Conservation (phyloP, 1,284 basidiomycete species). For the Ustilago crameri region DNA sequence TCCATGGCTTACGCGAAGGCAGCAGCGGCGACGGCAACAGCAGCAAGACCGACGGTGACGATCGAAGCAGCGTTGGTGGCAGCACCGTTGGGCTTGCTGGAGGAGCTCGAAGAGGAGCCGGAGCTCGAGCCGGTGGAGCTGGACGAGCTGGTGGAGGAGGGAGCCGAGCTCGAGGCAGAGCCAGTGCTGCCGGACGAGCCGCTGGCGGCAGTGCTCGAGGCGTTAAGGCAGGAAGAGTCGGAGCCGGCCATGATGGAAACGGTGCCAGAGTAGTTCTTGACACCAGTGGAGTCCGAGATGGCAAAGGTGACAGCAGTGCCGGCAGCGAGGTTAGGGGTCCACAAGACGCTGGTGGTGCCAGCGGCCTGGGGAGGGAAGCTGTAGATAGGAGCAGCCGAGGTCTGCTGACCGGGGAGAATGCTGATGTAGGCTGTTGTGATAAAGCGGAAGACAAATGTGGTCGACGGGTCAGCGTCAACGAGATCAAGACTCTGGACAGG, state of each 20-base stretch:
- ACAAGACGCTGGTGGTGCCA: slow-evolving; percentile 24
- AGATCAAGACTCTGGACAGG: neutral
- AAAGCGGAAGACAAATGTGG: neutral
- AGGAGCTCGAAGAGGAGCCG: slow-evolving; percentile 6
- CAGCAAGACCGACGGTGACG: slow-evolving; percentile 31
- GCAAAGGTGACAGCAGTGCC: slow-evolving; percentile 30
- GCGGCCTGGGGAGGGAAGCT: slow-evolving; percentile 29
- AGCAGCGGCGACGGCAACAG: slow-evolving; percentile 30
- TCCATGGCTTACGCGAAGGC: slow-evolving; percentile 23
- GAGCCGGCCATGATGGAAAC: slow-evolving; percentile 29
- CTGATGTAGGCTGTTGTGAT: slow-evolving; percentile 27
- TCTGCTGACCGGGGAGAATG: slow-evolving; percentile 31
- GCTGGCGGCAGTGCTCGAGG: slow-evolving; percentile 11
- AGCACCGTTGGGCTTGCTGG: slow-evolving; percentile 22
- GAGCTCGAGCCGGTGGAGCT: slow-evolving; percentile 10
- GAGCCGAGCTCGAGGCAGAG: slow-evolving; percentile 10
- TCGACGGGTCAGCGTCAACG: slow-evolving; percentile 4
- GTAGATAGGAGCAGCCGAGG: slow-evolving; percentile 39
- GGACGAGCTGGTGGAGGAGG: slow-evolving; percentile 9
- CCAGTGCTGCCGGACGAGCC: slow-evolving; percentile 20
- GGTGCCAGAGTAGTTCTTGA: slow-evolving; percentile 25
- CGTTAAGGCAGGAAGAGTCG: slow-evolving; percentile 31
- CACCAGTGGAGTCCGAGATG: slow-evolving; percentile 38
- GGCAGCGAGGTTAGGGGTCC: slow-evolving; percentile 38
- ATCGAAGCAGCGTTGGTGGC: slow-evolving; percentile 26